Evolutionary conservation across 352 stramenopile genomes (phyloP).

Genomic region (Peronospora destructor): DNA sequence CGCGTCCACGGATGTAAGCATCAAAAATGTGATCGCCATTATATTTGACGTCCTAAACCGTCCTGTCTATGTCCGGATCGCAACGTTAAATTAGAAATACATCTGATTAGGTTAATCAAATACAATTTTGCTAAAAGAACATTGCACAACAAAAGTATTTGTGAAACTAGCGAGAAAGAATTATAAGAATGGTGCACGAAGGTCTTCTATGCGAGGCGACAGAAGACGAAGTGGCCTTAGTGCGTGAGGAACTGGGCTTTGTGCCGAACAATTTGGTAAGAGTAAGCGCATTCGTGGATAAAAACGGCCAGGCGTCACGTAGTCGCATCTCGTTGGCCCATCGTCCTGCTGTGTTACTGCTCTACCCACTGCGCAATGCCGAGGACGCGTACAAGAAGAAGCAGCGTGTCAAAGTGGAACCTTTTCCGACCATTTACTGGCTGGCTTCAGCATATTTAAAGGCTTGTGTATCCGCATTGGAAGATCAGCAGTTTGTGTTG

Average conservation of each 20-base stretch:
- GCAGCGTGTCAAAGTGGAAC: conserved; percentile 45
- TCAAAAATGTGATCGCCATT: no score
- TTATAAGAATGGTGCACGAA: conserved; percentile 21
- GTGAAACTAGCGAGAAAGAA: conserved; percentile 11
- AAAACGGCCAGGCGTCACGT: conserved; percentile 8
- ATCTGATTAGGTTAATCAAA: no score
- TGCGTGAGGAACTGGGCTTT: conserved; percentile 43
- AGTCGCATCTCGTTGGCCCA: background rate
- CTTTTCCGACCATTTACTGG: conserved; percentile 69
- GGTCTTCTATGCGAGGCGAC: conserved; percentile 36
- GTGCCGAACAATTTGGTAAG: conserved; percentile 49
- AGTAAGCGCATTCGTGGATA: conserved; percentile 34
- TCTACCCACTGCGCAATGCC: conserved; percentile 52
- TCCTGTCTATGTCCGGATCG: no score
- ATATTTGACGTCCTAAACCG: no score
- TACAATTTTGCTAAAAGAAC: no score
- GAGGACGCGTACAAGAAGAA: conserved; percentile 57
- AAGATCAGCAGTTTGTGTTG: conserved; percentile 46
- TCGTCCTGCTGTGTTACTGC: conserved; percentile 36
- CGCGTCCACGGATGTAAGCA: no score
- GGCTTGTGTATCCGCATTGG: conserved; percentile 43
- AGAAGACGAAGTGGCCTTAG: conserved; percentile 21
- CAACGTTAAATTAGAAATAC: no score
- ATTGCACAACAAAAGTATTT: conserved; percentile 1
- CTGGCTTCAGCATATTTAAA: conserved; percentile 40